Percentiles rank a stretch among this genome's conserved stretches.
Evolutionary conservation across 2,329 filamentous ascomycete species (phyloP).

Genomic region (Colletotrichum limetticola): DNA sequence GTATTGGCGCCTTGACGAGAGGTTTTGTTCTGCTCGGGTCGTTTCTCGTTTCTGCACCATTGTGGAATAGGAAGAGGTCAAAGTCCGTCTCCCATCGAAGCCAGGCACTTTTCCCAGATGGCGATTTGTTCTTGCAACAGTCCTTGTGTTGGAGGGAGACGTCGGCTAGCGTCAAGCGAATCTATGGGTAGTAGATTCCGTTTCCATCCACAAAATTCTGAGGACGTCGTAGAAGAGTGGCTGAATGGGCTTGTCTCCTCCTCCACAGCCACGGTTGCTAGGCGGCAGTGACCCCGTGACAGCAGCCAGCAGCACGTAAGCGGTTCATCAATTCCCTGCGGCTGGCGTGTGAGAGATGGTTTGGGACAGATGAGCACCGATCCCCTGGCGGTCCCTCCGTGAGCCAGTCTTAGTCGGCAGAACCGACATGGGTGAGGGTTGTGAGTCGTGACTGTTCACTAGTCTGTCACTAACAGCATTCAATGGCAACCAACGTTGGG

Average conservation of each 20-base stretch:
- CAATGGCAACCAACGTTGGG: neutral
- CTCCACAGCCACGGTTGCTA: neutral
- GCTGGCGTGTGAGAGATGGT: conserved; percentile 18
- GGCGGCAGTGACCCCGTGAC: neutral
- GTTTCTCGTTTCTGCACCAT: neutral
- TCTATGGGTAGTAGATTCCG: neutral
- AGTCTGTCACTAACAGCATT: neutral
- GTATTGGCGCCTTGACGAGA: neutral
- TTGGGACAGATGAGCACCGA: conserved; percentile 9
- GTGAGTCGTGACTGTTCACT: neutral
- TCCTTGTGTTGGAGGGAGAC: neutral
- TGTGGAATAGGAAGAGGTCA: neutral
- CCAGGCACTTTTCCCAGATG: neutral
- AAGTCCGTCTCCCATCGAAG: neutral
- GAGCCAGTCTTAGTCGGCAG: neutral
- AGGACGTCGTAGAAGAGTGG: neutral
- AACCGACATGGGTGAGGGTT: neutral
- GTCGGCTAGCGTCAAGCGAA: neutral
- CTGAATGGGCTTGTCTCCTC: neutral
- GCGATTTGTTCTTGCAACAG: neutral
- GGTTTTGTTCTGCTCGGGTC: neutral
- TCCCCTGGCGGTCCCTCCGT: neutral
- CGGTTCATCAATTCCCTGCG: conserved; percentile 17
- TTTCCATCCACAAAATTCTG: neutral
- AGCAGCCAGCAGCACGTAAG: neutral